Percentiles rank a stretch among this genome's conserved stretches.
Evolutionary conservation across 2,329 filamentous ascomycete genomes (phyloP).

Genomic region (Alternaria sp.): DNA sequence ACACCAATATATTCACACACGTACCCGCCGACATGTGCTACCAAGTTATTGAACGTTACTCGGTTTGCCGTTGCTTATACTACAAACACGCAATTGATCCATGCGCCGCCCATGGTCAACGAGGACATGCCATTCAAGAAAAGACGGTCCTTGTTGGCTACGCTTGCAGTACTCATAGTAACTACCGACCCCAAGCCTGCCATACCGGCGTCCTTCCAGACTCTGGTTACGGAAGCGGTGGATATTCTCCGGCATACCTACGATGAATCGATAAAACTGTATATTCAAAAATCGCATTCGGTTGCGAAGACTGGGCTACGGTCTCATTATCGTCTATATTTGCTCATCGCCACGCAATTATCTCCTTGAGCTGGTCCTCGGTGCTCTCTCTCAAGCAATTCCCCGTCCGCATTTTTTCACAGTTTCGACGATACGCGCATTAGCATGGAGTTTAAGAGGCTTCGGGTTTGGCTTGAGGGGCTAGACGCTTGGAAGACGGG

Average conservation of each 20-base stretch:
- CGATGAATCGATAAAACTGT: slow-evolving; percentile 16
- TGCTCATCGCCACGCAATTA: slow-evolving; percentile 13
- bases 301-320: not conserved
- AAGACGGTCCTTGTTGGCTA: slow-evolving; percentile 85
- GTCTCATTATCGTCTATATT: not conserved
- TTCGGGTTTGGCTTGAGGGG: slow-evolving; percentile 16
- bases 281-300: not conserved
- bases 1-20: not conserved
- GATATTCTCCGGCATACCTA: slow-evolving; percentile 28
- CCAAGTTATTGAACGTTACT: slow-evolving; percentile 84
- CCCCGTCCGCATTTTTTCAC: slow-evolving; percentile 19
- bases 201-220: slow-evolving; percentile 37
- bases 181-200: slow-evolving; percentile 37
- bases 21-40: slow-evolving; percentile 73
- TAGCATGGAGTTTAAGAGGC: slow-evolving; percentile 37
- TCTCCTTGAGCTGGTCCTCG: slow-evolving; percentile 39
- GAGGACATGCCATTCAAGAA: slow-evolving; percentile 75
- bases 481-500: slow-evolving; percentile 23
- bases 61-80: slow-evolving; percentile 87
- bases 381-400: slow-evolving; percentile 24
- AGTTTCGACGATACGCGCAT: slow-evolving; percentile 30
- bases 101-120: slow-evolving; percentile 76
- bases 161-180: slow-evolving; percentile 69
- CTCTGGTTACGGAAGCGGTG: slow-evolving; percentile 43
- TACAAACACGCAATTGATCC: slow-evolving; percentile 87